Base-by-base conservation (phyloP, 805 yeast species). In the Pichia kluyveri region DNA sequence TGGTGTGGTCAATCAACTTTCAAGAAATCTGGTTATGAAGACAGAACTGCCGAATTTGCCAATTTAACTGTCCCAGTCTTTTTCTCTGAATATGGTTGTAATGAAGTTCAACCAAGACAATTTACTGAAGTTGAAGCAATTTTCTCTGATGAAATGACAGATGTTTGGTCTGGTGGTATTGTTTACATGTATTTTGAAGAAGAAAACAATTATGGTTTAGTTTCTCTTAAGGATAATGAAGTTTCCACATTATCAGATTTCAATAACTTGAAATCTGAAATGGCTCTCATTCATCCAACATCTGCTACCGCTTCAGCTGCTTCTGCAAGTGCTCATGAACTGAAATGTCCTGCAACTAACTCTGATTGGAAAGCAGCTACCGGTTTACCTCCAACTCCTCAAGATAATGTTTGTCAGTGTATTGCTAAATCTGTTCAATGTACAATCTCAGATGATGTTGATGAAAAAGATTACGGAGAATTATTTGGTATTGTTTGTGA, bases 141-240 rank as follows among this genome's bases (percentile, higher is more conserved):
- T 8, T 87, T 74, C 69, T 67, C 80, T 32, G 71, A 67, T 52
- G 69, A 85, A 28, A 87, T 87, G 96, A 83, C 93, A 43, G 85
- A 79, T 59, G 90, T 87, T 45, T 88, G 95, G 93, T 86, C 95
- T 40, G 96, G 96, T 62, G 96, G 96, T 67, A 85, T 87, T 58
- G 91, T 86, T 46, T 87, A 88, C 75, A 86, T 86, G 93, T 87
- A 86, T 70, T 85, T 82, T 65, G 80, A 88, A 71, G 96, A 87
- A 68, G 81, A 68, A 42, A 88, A 88, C 68, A 66, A 85, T 56
- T 87, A 86, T 62, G 96, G 96, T 52, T 74, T 87, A 52, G 95
- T 87, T 27, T 60, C 81, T 32, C 68, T 83, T 43, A 60, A 58
- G 27, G 74, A 68, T 59, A 58, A 55, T 44, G 34, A 53, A 17